Base-by-base conservation (phyloP, 352 stramenopile species). In the Phytophthora megakarya region DNA sequence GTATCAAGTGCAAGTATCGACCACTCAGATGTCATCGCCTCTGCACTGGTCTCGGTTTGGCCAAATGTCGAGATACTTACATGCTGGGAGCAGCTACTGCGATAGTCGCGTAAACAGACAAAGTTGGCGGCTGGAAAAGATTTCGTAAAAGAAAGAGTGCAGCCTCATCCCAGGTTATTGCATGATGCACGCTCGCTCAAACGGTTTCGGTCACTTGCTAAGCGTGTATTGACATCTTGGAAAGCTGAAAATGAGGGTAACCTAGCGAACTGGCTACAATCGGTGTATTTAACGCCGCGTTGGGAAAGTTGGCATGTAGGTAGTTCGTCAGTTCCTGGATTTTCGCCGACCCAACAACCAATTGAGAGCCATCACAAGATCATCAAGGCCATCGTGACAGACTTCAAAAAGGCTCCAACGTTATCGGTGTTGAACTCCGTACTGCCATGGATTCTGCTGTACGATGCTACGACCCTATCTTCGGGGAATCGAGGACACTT, bases 371-470 rank as follows among this genome's bases (percentile, higher is more conserved):
- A 50, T 5, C 51, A 60, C 23, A 23, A 39, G 10, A 39, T 60
- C 2, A 60, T 60, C 16, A 60, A 60, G 21, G 39, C 50, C 5
- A 60, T 60, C 9, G 39, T 60, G 0, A 44, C 26, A 3, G 51
- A 60, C 19, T 50, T 25, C 39, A 60, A 60, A n/a, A 26, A 60
- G 43, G 8, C n/a, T n/a, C n/a, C n/a, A n/a, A n/a, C n/a, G n/a
- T n/a, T n/a, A 25, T 43, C 38, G 0, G 8, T 46, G 4, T 13
- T 38, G 3, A 60, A 60, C 18, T 50, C 38, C 5, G 51, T 50
- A 8, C 16, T 60, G 16, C 51, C 25, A 1, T 9, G 51, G 16
- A 28, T 60, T 4, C n/a, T 60, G 10, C 26, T 44, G 15, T 50
- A 60, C 28, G 35, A 57, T 19, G 37, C 45, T 1, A 37, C 33